Base-by-base conservation (phyloP, 805 yeast genomes). In the Wickerhamomyces sydowiorum region DNA sequence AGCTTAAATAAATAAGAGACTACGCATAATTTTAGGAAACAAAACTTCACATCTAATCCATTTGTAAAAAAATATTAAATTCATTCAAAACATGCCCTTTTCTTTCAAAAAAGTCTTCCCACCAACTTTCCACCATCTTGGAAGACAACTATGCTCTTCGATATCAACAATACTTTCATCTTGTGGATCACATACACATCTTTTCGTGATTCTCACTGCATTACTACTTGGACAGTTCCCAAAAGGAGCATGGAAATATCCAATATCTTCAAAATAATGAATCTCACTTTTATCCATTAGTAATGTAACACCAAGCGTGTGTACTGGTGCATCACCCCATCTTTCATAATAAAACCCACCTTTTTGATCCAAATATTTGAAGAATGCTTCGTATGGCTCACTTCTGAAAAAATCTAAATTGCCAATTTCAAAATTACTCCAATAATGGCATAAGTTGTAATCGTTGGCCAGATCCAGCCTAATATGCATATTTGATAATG, bases 281-380 rank as follows among this genome's bases (percentile, higher is more conserved):
- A 89, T 62, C 56, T 86, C 82, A 15, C 67, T 58, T 40, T 67
- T 72, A 47, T 79, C 75, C 47, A 86, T 62, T 35, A 86, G 59
- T 34, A 86, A 59, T 0, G 84, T 59, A 1, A 76, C 80, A 1
- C 79, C 95, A 23, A 87, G 67, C 0, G 91, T 70, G 59, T 88
- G 96, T 14, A 88, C 86, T 0, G 96, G 96, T 0, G 96, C 96
- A 64, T 89, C 96, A 14, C 96, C 96, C 96, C 96, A 89, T 44
- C 96, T 66, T 62, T 88, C 96, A 43, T 84, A 82, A 60, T 83
- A 83, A 57, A 86, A 86, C 5, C 93, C 93, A 37, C 88, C 90
- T 17, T 76, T 68, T 24, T 69, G 53, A 59, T 86, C 87, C 47
- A 86, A 68, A 59, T 66, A 67, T 22, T 82, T 73, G 57, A 86